Base-by-base conservation (phyloP, 805 yeast genomes). In the Metschnikowia sp. region DNA sequence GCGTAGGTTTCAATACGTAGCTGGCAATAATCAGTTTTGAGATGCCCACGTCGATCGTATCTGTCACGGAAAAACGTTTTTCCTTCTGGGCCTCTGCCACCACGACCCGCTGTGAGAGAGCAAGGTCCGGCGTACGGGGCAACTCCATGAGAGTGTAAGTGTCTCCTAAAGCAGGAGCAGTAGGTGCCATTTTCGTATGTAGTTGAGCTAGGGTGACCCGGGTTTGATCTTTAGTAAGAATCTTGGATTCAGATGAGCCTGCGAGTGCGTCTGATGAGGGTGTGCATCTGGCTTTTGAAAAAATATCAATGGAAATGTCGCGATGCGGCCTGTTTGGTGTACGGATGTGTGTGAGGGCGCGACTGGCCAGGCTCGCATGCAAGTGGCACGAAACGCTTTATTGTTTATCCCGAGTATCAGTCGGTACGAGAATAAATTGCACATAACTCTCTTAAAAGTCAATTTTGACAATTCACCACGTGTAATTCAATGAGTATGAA, bases 21-120 rank as follows among this genome's bases (percentile, higher is more conserved):
- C 78, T 70, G 30, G 81, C 77, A 36, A 79, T 66, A 53, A 71
- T 73, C 34, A 82, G 78, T 42, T 79, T 81, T 48, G 79, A 74
- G 39, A 79, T 70, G n/a, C 78, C 82, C 40, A 79, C 55, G 55
- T 79, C 82, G 49, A 79, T 66, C 33, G 70, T 58, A 15, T 66
- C 66, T 31, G 61, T 48, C 12, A 54, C 51, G 18, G 36, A 39
- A 32, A 31, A 48, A 4, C 37, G 28, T 34, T 38, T 48, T 33
- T 40, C 39, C 26, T 35, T 41, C 37, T 55, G 57, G 10, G 56
- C 42, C 40, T 54, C 55, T 29, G 58, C 54, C 13, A 55, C 52
- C 18, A 54, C 58, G 31, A 55, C 53, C n/a, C 58, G 44, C 19
- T 42, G 47, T 9, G 52, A 39, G 39, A 55, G 55, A 13, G 41